phyloP scores from a whole-genome alignment of 805 yeast genomes.

The Saccharomycopsis sp. region DNA sequence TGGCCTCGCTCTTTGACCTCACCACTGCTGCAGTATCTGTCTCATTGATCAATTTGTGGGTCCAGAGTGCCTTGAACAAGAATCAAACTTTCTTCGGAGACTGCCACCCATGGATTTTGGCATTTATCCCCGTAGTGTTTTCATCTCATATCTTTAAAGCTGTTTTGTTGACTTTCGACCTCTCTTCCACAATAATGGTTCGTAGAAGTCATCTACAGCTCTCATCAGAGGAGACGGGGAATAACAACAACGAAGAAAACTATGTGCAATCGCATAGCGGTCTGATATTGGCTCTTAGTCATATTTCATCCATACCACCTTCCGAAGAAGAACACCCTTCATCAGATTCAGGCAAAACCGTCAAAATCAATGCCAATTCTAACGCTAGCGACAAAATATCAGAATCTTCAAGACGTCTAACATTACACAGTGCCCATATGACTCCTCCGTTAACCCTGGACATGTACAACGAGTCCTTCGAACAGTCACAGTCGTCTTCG shows the following conservation, averaged over 20 bases:
- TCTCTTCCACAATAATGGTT: background rate
- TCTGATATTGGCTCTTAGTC: background rate
- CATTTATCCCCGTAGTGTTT: background rate
- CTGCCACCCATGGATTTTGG: background rate
- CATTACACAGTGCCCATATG: conserved; percentile 2
- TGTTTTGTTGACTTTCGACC: background rate
- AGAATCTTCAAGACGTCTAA: background rate
- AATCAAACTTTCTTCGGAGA: background rate
- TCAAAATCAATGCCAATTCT: background rate
- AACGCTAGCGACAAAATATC: background rate
- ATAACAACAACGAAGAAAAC: background rate
- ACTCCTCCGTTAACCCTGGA: conserved; percentile 6
- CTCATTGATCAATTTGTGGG: background rate
- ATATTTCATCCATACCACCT: background rate
- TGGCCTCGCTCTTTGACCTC: background rate
- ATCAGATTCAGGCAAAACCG: background rate
- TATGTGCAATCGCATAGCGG: background rate
- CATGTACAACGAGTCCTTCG: background rate
- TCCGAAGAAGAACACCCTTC: background rate
- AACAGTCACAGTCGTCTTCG: background rate
- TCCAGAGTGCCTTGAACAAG: background rate
- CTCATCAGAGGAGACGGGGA: background rate
- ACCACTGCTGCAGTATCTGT: background rate
- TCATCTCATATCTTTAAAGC: background rate
- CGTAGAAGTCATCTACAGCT: background rate